Conservation (phyloP, 2,329 filamentous ascomycete genomes). For the Graphiopsis chlorocephala region DNA sequence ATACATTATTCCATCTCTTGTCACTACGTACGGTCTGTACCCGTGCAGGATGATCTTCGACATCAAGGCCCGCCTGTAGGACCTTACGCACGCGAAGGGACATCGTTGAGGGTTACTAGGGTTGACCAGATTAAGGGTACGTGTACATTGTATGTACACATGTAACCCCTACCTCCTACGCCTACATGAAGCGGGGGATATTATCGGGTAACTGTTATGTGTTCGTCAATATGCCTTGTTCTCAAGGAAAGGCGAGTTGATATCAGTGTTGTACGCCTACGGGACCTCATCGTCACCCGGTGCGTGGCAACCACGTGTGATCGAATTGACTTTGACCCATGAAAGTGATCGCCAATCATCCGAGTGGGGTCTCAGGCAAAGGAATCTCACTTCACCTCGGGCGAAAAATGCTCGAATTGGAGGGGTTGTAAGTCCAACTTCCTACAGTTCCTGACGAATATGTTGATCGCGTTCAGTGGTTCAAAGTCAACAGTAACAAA, state of each 20-base stretch:
- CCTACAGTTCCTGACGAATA: neutral
- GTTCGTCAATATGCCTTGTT: neutral
- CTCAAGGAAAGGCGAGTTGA: neutral
- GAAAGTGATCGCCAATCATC: neutral
- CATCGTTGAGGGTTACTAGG: neutral
- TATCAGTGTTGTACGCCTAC: neutral
- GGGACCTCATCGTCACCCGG: neutral
- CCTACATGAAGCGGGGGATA: neutral
- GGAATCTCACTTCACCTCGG: neutral
- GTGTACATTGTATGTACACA: neutral
- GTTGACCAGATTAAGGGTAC: neutral
- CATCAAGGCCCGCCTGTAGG: neutral
- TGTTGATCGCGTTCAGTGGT: neutral
- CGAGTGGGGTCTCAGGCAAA: neutral
- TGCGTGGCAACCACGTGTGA: neutral
- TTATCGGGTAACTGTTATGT: neutral
- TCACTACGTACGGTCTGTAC: neutral
- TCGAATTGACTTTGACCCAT: neutral
- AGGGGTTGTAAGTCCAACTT: neutral
- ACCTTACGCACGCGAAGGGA: neutral
- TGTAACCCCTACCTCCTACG: neutral
- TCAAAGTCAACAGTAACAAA: neutral
- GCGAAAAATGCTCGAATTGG: neutral
- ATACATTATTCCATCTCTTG: neutral
- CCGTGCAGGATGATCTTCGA: neutral